Evolutionary conservation across 2,329 filamentous ascomycete genomes (phyloP), one percentile per base, ranked within the genome.

Genomic region (Escovopsis weberi): DNA sequence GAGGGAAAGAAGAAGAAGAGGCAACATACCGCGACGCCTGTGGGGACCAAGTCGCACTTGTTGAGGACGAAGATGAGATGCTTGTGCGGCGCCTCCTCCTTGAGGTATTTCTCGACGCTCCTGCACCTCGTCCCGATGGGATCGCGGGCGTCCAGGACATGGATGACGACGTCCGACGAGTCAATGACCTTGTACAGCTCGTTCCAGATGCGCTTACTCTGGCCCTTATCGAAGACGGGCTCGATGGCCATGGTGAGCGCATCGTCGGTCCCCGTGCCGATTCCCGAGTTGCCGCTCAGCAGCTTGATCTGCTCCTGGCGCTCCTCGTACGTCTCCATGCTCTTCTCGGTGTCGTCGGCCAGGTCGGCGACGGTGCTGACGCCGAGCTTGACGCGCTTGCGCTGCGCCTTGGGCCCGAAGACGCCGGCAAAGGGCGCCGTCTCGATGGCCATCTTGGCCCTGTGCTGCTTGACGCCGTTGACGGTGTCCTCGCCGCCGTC

Each of bases 191-290:
- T 93, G 71, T 91, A 80, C 7, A 96, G 67, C 60, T 98, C 89
- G 64, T 96, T 96, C 88, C 86, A 94, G 52, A 94, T 94, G 51
- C 91, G 75, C 65, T 94, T 94, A 56, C 82, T 89, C 61, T 94
- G 88, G 15, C 91, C 91, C 65, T 96, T 96, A 53, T 75, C 82
- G 64, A 96, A 96, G 46, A 96, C 85, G 34, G 88, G 80, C 58
- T 89, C 85, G 51, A 79, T 73, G n/a, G 83, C 79, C 54, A 76
- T 75, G 6, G 76, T 70, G 12, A 64, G 38, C 1, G 52, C 51
- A 33, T 67, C 62, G 12, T 64, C 63, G 33, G 69, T 67, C 46
- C 77, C 73, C 3, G 66, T 66, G 33, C 67, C 67, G 9, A 72
- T 69, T 2, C 73, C 76, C 12, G 78, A 73, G 23, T 70, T 74